Conservation (phyloP, 257 asterid species). For the Anisodus tanguticus region DNA sequence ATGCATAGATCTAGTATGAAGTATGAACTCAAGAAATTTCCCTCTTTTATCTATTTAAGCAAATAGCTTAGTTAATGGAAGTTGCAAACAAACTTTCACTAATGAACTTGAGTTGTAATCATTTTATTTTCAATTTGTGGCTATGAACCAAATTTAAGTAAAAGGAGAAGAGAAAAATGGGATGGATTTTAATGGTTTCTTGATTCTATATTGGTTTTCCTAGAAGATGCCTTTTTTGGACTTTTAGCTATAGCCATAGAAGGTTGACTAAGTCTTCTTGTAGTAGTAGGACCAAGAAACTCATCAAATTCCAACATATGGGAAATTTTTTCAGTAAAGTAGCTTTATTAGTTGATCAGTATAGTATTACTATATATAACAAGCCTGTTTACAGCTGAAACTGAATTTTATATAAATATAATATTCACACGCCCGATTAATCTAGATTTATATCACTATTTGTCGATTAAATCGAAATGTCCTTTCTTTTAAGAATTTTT, state of each 20-base stretch:
- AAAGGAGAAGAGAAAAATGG: constrained; percentile 24
- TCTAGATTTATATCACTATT: not conserved
- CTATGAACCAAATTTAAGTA: not conserved
- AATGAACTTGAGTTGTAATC: constrained; percentile 17
- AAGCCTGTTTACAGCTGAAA: not conserved
- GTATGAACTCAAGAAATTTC: constrained; percentile 42
- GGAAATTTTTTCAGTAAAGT: constrained; percentile 1
- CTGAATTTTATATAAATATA: not conserved
- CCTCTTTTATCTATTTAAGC: constrained; percentile 25
- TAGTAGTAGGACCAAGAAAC: not conserved
- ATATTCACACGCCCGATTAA: not conserved
- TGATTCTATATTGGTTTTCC: constrained; percentile 26
- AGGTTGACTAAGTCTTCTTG: constrained; percentile 50
- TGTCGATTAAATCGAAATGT: not conserved
- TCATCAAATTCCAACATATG: not conserved
- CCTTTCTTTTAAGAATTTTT: rapidly evolving
- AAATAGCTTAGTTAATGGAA: not conserved
- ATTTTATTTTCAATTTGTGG: not conserved
- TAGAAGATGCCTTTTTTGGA: constrained; percentile 36
- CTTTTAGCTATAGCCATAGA: constrained; percentile 32
- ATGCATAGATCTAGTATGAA: constrained; percentile 57
- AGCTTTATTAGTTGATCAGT: constrained; percentile 19
- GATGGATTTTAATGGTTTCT: not conserved
- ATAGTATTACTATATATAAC: not conserved
- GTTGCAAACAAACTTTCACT: not conserved